Evolutionary conservation across 2,329 filamentous ascomycete genomes (phyloP).

Genomic region (Aspergillus pseudoglaucus): DNA sequence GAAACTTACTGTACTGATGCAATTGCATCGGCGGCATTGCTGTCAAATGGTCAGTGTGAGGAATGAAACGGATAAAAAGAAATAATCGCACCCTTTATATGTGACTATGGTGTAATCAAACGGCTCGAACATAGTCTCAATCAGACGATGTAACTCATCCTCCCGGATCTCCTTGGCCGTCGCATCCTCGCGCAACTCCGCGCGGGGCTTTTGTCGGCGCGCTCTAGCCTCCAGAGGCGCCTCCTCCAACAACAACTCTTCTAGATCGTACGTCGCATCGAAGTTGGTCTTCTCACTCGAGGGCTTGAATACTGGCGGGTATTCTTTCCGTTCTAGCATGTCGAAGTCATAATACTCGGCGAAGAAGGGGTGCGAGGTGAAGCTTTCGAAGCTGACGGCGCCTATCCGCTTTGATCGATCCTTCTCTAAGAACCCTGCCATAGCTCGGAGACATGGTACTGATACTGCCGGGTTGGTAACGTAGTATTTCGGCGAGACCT

Average conservation of each 20-base stretch:
- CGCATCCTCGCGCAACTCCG: slow-evolving; percentile 86
- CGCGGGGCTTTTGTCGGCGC: slow-evolving; percentile 85
- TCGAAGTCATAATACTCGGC: slow-evolving; percentile 76
- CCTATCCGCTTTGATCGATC: slow-evolving; percentile 78
- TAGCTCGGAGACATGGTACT: slow-evolving; percentile 79
- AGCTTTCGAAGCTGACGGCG: slow-evolving; percentile 72
- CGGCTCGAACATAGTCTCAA: slow-evolving; percentile 86
- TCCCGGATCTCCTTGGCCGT: slow-evolving; percentile 91
- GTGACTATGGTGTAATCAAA: slow-evolving; percentile 89
- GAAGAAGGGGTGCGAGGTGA: slow-evolving; percentile 87
- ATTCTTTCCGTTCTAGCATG: slow-evolving; percentile 74
- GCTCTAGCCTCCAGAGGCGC: slow-evolving; percentile 89
- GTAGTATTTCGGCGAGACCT: slow-evolving; percentile 78
- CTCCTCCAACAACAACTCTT: slow-evolving; percentile 88
- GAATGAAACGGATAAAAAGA: not conserved
- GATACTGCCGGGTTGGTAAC: slow-evolving; percentile 87
- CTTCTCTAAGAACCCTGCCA: slow-evolving; percentile 73
- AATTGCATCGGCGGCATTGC: slow-evolving; percentile 35
- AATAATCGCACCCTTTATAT: slow-evolving; percentile 60
- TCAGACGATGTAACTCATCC: slow-evolving; percentile 88
- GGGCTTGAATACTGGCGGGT: slow-evolving; percentile 85
- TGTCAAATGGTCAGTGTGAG: slow-evolving; percentile 8
- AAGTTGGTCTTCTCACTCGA: slow-evolving; percentile 99
- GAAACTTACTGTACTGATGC: slow-evolving; percentile 28
- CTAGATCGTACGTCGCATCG: slow-evolving; percentile 94